Conservation (phyloP, 192 early-diverging fungal genomes). For the Dispira parvispora region DNA sequence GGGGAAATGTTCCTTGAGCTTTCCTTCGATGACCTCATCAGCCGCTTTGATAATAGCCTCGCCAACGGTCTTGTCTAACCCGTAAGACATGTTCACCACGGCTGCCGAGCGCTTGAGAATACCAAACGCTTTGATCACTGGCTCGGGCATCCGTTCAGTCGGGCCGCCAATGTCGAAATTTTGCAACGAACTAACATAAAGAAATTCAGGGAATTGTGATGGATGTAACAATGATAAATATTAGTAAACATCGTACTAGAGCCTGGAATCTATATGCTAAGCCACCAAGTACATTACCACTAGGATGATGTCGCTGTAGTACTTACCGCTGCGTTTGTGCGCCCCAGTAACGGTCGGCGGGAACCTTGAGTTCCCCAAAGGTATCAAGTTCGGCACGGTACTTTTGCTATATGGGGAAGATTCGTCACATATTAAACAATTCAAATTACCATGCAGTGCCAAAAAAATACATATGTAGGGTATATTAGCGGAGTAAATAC, state of each 20-base stretch:
- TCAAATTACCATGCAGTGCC: not conserved
- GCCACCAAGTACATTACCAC: slow-evolving; percentile 1
- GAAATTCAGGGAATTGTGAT: not conserved
- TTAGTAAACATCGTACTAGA: not conserved
- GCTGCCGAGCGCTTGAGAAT: slow-evolving; percentile 92
- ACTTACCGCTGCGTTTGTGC: slow-evolving; percentile 84
- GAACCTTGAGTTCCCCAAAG: slow-evolving; percentile 90
- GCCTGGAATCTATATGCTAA: not conserved
- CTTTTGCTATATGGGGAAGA: slow-evolving; percentile 29
- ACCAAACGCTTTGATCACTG: slow-evolving; percentile 89
- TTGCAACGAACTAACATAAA: slow-evolving; percentile 50
- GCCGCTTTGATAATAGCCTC: slow-evolving; percentile 78
- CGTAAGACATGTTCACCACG: slow-evolving; percentile 82
- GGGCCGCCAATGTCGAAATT: slow-evolving; percentile 97
- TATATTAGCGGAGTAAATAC: not conserved
- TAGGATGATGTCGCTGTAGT: slow-evolving; percentile 6
- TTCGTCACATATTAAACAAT: too few species aligned
- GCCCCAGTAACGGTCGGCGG: slow-evolving; percentile 91
- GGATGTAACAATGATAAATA: not conserved
- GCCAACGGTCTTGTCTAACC: slow-evolving; percentile 65
- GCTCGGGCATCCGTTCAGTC: slow-evolving; percentile 86
- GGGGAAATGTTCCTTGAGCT: slow-evolving; percentile 91
- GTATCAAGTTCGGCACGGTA: slow-evolving; percentile 69
- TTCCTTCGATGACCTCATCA: slow-evolving; percentile 84
- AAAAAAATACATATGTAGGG: not conserved